Conservation (phyloP, 306 rosid genomes). For the Cicer bijugum region DNA sequence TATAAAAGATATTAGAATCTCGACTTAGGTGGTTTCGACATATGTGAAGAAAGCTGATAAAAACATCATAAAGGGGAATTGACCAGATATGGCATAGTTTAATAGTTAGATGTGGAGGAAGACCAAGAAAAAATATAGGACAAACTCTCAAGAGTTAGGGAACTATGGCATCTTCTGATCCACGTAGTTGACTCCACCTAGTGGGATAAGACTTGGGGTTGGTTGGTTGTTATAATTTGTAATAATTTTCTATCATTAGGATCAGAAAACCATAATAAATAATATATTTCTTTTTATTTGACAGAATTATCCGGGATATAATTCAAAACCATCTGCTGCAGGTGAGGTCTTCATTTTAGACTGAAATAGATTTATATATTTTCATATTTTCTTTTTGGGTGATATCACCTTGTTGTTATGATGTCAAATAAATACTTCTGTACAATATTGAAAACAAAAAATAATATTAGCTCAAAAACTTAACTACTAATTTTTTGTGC, state of each 20-base stretch:
- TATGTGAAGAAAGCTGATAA: neutral
- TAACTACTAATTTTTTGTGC: neutral
- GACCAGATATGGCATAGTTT: neutral
- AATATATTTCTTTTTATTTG: conserved; percentile 30
- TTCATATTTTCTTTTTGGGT: neutral
- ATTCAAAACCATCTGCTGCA: conserved; percentile 96
- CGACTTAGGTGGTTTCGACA: neutral
- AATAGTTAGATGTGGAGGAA: neutral
- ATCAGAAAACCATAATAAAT: conserved; percentile 25
- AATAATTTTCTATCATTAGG: conserved; percentile 31
- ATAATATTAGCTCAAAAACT: neutral
- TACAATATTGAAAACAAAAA: conserved; percentile 4
- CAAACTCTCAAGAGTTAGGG: neutral
- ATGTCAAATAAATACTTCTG: conserved; percentile 25
- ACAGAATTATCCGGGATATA: conserved; percentile 95
- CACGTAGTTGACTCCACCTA: neutral
- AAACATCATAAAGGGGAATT: neutral
- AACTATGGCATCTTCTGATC: neutral
- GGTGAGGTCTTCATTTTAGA: conserved; percentile 58
- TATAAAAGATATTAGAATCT: neutral
- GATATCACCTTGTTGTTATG: conserved; percentile 1
- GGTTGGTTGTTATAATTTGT: conserved; percentile 13
- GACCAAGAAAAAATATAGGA: neutral
- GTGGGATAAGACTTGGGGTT: neutral
- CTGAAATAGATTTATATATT: conserved; percentile 35